A percentile compares a stretch with the other conserved stretches of the same genome.
phyloP scores from a whole-genome alignment of 768 basidiomycete genomes.

The Boletellus sp. region DNA sequence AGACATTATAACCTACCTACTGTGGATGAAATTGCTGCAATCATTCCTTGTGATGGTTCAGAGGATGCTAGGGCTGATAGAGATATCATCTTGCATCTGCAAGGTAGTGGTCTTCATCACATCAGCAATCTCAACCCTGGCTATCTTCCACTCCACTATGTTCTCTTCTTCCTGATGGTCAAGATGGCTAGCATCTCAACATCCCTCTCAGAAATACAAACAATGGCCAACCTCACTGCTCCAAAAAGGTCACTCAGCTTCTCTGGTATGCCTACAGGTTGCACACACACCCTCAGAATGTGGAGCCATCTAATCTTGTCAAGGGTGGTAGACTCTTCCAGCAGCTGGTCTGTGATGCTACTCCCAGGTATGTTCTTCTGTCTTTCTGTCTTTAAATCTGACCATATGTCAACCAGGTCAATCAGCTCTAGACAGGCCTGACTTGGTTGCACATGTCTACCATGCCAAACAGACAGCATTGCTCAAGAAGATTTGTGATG shows the following conservation, averaged over 20 bases:
- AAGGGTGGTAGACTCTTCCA: slow-evolving; percentile 40
- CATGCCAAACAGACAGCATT: slow-evolving; percentile 34
- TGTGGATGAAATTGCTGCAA: slow-evolving; percentile 39
- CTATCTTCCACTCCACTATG: slow-evolving; percentile 42
- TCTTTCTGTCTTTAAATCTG: not conserved
- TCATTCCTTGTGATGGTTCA: slow-evolving; percentile 36
- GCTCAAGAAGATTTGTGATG: slow-evolving; percentile 29
- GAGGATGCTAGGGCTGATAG: slow-evolving; percentile 6
- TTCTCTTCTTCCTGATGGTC: slow-evolving; percentile 41
- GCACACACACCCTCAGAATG: slow-evolving; percentile 6
- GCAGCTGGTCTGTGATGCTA: slow-evolving; percentile 40
- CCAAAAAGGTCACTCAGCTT: slow-evolving; percentile 28
- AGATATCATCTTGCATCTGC: slow-evolving; percentile 35
- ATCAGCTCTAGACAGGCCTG: not conserved
- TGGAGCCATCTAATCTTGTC: slow-evolving; percentile 30
- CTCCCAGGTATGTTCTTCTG: no score
- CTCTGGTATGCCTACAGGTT: slow-evolving; percentile 34
- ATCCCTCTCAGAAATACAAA: slow-evolving; percentile 10
- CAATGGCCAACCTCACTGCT: not conserved
- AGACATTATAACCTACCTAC: slow-evolving; percentile 50
- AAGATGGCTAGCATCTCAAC: slow-evolving; percentile 35
- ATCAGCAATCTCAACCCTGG: slow-evolving; percentile 35
- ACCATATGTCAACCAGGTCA: not conserved
- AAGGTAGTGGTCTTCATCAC: slow-evolving; percentile 22
- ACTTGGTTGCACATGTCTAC: not conserved